phyloP scores from a whole-genome alignment of 805 yeast genomes.

The Kuraishia ogatae region DNA sequence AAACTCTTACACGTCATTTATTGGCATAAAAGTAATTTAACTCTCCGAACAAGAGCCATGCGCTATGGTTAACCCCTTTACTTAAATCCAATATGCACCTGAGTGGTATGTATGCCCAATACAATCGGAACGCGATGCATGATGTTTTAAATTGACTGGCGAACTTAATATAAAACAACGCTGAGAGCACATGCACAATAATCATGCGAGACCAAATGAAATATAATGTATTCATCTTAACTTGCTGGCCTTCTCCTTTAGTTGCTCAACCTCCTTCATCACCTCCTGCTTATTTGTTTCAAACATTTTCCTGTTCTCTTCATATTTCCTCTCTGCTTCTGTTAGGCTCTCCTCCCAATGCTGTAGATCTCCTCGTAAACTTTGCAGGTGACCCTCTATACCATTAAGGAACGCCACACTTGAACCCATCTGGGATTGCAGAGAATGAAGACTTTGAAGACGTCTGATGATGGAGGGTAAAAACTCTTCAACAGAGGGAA shows the following conservation, averaged over 20 bases:
- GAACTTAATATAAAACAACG: too few relatives aligned
- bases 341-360: neutral
- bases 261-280: neutral
- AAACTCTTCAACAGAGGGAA: neutral
- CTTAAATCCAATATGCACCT: too few relatives aligned
- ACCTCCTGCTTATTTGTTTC: neutral
- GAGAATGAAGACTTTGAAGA: neutral
- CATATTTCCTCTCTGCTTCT: neutral
- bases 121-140: too few relatives aligned
- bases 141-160: too few relatives aligned
- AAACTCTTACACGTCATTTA: too few relatives aligned
- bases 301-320: neutral
- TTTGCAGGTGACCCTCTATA: neutral
- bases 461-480: neutral
- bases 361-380: neutral
- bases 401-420: neutral
- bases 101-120: too few relatives aligned
- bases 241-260: neutral
- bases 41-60: too few relatives aligned
- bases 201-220: neutral
- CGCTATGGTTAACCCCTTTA: too few relatives aligned
- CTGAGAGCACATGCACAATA: too few relatives aligned
- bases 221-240: too few relatives aligned
- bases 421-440: neutral
- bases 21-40: too few relatives aligned